Evolutionary conservation across 768 basidiomycete species (phyloP).

Genomic region (Tricholoma sp.): DNA sequence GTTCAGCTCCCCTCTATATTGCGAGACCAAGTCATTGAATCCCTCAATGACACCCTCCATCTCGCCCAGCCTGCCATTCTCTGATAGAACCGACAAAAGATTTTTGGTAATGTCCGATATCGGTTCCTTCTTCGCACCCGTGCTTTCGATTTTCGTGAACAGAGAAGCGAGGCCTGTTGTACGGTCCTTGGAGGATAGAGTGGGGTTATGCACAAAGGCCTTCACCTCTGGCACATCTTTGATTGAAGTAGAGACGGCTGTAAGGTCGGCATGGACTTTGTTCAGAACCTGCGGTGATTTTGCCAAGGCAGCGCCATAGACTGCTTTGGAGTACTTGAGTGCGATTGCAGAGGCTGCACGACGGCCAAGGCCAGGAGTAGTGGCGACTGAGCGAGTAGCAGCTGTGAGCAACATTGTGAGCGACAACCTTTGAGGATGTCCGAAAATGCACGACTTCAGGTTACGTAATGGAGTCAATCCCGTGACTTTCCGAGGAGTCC

Average conservation of each 20-base stretch:
- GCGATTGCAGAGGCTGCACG: slow-evolving; percentile 77
- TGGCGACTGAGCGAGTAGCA: slow-evolving; percentile 45
- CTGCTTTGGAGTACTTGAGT: slow-evolving; percentile 79
- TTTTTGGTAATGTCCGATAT: slow-evolving; percentile 88
- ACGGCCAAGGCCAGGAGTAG: slow-evolving; percentile 49
- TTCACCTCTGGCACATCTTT: slow-evolving; percentile 58
- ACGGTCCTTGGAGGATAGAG: slow-evolving; percentile 79
- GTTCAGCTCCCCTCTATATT: slow-evolving; percentile 90
- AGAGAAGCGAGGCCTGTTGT: slow-evolving; percentile 59
- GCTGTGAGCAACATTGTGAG: slow-evolving; percentile 51
- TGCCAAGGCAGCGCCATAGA: slow-evolving; percentile 74
- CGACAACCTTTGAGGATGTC: background rate
- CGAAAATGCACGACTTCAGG: background rate
- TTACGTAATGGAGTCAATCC: background rate
- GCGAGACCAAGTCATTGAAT: slow-evolving; percentile 84
- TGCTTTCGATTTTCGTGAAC: slow-evolving; percentile 60
- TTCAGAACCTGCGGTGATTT: slow-evolving; percentile 80
- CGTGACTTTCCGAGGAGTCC: background rate
- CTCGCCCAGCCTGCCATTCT: slow-evolving; percentile 89
- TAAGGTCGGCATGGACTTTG: slow-evolving; percentile 84
- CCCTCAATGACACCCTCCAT: slow-evolving; percentile 83
- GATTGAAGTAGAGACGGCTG: slow-evolving; percentile 64
- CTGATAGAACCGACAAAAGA: slow-evolving; percentile 82
- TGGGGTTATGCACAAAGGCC: slow-evolving; percentile 85
- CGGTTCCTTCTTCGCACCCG: slow-evolving; percentile 64